Percentiles rank a stretch among this genome's conserved stretches.
Conservation (phyloP, 2,329 filamentous ascomycete species). For the Juglanconis oblonga region DNA sequence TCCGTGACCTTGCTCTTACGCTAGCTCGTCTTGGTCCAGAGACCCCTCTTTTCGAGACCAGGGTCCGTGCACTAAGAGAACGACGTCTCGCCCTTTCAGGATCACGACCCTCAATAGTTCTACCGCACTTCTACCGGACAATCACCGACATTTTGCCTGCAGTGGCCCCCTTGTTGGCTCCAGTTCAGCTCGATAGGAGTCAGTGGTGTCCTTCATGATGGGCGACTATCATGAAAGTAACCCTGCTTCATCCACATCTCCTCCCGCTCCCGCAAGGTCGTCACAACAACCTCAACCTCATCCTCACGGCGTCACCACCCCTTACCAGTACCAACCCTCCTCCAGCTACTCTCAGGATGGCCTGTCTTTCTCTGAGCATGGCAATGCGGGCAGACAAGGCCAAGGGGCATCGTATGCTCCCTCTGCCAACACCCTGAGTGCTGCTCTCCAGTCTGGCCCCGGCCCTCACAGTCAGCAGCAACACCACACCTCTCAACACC, state of each 20-base stretch:
- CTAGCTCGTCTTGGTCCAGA: too few species aligned
- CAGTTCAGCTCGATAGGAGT: neutral
- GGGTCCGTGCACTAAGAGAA: too few species aligned
- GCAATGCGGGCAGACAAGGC: neutral
- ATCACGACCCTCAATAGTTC: neutral
- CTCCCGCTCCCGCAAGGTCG: neutral
- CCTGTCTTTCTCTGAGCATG: neutral
- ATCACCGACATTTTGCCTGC: constrained; percentile 17
- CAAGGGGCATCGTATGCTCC: constrained; percentile 4
- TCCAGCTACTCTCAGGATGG: neutral
- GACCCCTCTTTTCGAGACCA: too few species aligned
- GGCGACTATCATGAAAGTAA: neutral
- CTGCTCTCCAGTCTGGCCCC: constrained; percentile 1
- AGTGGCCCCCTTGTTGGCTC: neutral
- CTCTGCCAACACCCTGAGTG: constrained; percentile 3
- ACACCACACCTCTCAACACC: constrained; percentile 3
- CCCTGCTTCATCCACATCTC: constrained; percentile 4
- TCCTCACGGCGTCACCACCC: neutral
- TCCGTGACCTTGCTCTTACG: too few species aligned
- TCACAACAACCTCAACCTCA: neutral
- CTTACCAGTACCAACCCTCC: neutral
- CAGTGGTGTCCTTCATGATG: neutral
- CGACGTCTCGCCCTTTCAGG: too few species aligned
- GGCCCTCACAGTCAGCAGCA: constrained; percentile 14
- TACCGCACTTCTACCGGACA: constrained; percentile 17